Percentiles rank a stretch among this genome's conserved stretches.
These are phyloP conservation scores for Ascochyta pisi DNA, from an alignment of 2,329 filamentous ascomycete genomes.

Conservation along the genomic window DNA sequence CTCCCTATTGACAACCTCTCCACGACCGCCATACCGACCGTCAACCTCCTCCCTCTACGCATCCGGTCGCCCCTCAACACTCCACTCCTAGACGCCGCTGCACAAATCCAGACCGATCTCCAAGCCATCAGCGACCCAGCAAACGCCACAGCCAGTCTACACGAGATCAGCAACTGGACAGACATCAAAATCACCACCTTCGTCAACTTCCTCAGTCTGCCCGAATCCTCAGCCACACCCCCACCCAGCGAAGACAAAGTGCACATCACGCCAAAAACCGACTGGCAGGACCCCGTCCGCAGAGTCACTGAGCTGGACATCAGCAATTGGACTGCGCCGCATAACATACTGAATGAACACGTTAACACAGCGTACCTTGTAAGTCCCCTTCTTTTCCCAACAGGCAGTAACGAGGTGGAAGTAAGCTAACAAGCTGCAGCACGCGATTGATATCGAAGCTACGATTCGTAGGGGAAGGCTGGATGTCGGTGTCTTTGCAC, in stretches of 20 bases:
- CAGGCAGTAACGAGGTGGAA: too few relatives aligned
- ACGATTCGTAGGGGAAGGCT: slow-evolving; percentile 57
- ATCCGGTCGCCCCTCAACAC: slow-evolving; percentile 52
- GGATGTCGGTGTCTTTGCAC: slow-evolving; percentile 62
- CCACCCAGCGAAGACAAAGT: slow-evolving; percentile 8
- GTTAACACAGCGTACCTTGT: slow-evolving; percentile 48
- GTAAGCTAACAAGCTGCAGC: slow-evolving; percentile 45
- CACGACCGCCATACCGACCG: slow-evolving; percentile 68
- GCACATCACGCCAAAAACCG: slow-evolving; percentile 22
- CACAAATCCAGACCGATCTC: slow-evolving; percentile 71
- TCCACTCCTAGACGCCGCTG: slow-evolving; percentile 61
- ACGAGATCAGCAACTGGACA: slow-evolving; percentile 78
- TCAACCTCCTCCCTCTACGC: slow-evolving; percentile 78
- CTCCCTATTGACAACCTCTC: slow-evolving; percentile 59
- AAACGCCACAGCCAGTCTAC: slow-evolving; percentile 67
- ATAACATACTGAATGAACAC: slow-evolving; percentile 31
- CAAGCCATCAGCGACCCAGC: slow-evolving; percentile 63
- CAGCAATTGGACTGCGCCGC: slow-evolving; percentile 19
- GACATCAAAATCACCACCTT: slow-evolving; percentile 73
- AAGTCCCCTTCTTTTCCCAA: slow-evolving; percentile 23
- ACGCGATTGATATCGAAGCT: slow-evolving; percentile 63
- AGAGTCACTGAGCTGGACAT: slow-evolving; percentile 21
- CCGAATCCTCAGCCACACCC: slow-evolving; percentile 27
- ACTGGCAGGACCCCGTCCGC: slow-evolving; percentile 30
- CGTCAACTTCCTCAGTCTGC: slow-evolving; percentile 78